phyloP scores from a whole-genome alignment of 257 asterid species.

The Lithospermum erythrorhizon region DNA sequence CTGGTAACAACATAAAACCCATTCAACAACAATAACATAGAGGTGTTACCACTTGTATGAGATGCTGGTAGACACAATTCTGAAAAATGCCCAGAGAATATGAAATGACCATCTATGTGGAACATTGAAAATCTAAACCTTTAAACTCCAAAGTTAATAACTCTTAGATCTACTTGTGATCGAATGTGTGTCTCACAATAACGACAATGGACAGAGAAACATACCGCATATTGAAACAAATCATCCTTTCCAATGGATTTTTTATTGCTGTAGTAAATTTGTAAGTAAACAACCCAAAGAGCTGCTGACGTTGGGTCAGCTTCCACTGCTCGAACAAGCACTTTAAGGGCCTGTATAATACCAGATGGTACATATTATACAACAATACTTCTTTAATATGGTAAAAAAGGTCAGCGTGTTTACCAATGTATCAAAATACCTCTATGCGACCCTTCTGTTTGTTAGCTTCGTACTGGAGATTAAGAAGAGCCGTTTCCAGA shows the following conservation, averaged over 20 bases:
- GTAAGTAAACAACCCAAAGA: slow-evolving; percentile 40
- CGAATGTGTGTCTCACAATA: neutral
- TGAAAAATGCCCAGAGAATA: neutral
- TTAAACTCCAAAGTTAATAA: neutral
- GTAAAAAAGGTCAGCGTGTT: slow-evolving; percentile 1
- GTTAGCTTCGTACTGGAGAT: slow-evolving; percentile 24
- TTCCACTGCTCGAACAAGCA: slow-evolving; percentile 36
- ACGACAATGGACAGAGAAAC: slow-evolving; percentile 1
- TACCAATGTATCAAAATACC: slow-evolving; percentile 15
- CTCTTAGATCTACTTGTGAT: neutral
- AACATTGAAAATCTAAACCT: neutral
- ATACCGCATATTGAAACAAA: slow-evolving; percentile 33
- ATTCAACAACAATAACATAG: slow-evolving; percentile 1
- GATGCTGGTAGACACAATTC: neutral
- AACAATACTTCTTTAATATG: slow-evolving; percentile 6
- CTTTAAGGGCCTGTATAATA: slow-evolving; percentile 27
- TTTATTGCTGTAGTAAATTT: slow-evolving; percentile 33
- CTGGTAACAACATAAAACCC: slow-evolving; percentile 14
- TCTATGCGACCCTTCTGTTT: slow-evolving; percentile 23
- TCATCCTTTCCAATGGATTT: slow-evolving; percentile 31
- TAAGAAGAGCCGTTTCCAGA: slow-evolving; percentile 34
- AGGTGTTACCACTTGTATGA: neutral
- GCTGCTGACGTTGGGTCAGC: slow-evolving; percentile 21
- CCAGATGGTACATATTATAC: slow-evolving; percentile 3
- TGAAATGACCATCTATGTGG: neutral